A percentile compares a stretch with the other conserved stretches of the same genome.
These are phyloP conservation scores for Nemophila menziesii DNA, from an alignment of 257 asterid genomes.

Conservation along the genomic window DNA sequence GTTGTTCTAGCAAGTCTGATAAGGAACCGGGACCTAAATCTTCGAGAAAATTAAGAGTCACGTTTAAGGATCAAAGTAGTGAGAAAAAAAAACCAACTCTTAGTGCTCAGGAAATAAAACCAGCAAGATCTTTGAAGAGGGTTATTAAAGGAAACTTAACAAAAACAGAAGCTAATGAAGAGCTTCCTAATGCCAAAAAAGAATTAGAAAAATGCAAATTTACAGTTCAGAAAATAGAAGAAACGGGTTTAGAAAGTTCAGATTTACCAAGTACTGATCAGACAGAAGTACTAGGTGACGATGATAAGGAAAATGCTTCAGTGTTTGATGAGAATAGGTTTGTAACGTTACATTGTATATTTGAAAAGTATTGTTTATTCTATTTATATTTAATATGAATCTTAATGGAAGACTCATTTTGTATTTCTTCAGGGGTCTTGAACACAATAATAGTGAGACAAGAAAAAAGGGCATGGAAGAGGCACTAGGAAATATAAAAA, in stretches of 20 bases:
- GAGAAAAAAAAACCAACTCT: slow-evolving; percentile 16
- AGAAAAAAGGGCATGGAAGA: slow-evolving; percentile 37
- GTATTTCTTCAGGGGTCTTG: slow-evolving; percentile 31
- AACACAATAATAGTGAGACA: slow-evolving; percentile 19
- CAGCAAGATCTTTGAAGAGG: slow-evolving; percentile 11
- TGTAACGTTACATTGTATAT: not conserved
- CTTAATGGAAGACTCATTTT: slow-evolving; percentile 9
- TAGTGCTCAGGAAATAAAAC: slow-evolving; percentile 8
- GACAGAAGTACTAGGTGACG: slow-evolving; percentile 20
- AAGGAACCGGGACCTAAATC: slow-evolving; percentile 19
- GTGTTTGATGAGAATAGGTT: slow-evolving; percentile 66
- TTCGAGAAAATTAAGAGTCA: slow-evolving; percentile 14
- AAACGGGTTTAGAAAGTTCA: slow-evolving; percentile 6
- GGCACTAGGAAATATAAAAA: slow-evolving; percentile 15
- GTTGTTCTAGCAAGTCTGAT: slow-evolving; percentile 21
- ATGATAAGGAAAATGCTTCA: slow-evolving; percentile 71
- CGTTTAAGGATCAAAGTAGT: slow-evolving; percentile 24
- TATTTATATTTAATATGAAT: too few relatives aligned
- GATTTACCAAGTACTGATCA: slow-evolving; percentile 4
- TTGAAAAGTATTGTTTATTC: slow-evolving; percentile 1
- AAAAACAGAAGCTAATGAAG: slow-evolving; percentile 7
- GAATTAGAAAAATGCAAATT: not conserved
- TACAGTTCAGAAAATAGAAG: slow-evolving; percentile 15
- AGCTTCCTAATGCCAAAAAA: slow-evolving; percentile 3
- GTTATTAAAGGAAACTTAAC: slow-evolving; percentile 12